Base-by-base conservation (phyloP, 495 filamentous ascomycete species). In the Aspergillus asperescens region DNA sequence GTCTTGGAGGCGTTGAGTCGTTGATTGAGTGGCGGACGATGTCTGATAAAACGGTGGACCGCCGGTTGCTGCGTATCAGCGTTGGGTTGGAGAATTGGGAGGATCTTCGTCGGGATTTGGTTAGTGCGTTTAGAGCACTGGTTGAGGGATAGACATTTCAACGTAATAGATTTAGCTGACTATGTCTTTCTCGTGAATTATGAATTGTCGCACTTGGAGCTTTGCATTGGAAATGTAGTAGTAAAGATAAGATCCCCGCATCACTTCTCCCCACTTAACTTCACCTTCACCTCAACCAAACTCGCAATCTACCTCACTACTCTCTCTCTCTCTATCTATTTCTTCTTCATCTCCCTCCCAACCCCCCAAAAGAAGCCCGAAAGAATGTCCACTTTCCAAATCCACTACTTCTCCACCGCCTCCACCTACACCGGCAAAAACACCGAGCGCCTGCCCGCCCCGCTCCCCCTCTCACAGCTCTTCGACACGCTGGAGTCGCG, bases 1-100 rank as follows among this genome's bases (percentile, higher is more conserved):
- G 86, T 66, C 69, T 98, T 5, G 93, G 93, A 4, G 90, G 92
- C 1, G 90, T 97, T 8, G 93, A 98, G 80, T 90, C 86, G 57
- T 70, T 96, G 77, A 87, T 98, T 62, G 77, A 62, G 64, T 76
- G 65, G 77, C 70, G 60, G 48, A 81, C 86, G 20, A 92, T 98
- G 91, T 83, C 79, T 48, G 93, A 98, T 75, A 42, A 66, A 12
- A 73, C 55, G 8, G 85, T 90, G 47, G 90, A 95, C 65, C 79
- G 74, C 58, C 71, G 81, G 57, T 64, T 98, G 63, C 62, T 95
- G 66, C 76, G 93, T 47, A 68, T 98, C 40, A 95, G 90, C 67
- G 71, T 96, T 38, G 93, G 93, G 0, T 73, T 95, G 15, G 93
- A 98, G 73, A 81, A 77, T 28, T 90, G 85, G 82, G 84, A 92